Base-by-base conservation (phyloP, 2,329 filamentous ascomycete species). In the Lithohypha guttulata region DNA sequence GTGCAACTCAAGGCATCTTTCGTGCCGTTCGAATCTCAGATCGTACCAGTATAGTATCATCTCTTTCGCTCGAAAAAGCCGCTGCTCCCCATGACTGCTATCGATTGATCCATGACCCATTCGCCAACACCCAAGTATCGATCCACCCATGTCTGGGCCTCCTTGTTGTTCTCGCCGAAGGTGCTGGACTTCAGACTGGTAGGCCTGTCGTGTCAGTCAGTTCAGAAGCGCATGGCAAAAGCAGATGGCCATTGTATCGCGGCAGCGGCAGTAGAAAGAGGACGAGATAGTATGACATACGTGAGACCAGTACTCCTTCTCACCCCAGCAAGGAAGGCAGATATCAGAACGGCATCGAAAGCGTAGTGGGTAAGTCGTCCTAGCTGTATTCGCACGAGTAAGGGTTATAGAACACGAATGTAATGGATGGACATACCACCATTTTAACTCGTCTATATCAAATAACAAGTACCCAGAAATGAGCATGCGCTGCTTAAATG, bases 91-190 rank as follows among this genome's bases (percentile, higher is more conserved):
- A 94, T 84, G 42, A 96, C 75, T 27, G 87, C 87, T 21, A 96
- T 85, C 20, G 86, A 93, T 67, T 93, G 83, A 62, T 98, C 91
- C 86, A 98, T 93, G 49, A 95, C 83, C 77, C 86, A 94, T 68
- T 98, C 91, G 53, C 91, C 91, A 13, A 95, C 80, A 47, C 85
- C 85, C 29, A 96, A 77, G 61, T 96, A 96, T 59, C 81, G 89
- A 56, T 89, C 81, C 51, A 96, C 77, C 86, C 87, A 96, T 56
- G 79, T 80, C 59, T 81, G 80, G 51, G 91, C 63, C 47, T 87
- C 81, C 59, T 84, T 83, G 26, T 39, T 39, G 61, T 79, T 89
- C 42, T 93, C 84, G 58, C 81, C 74, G 55, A 94, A 73, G 52
- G 79, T 79, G 50, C 95, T 86, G 54, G 82, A 80, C 68, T 86